Percentiles rank a stretch among this genome's conserved stretches.
phyloP scores from a whole-genome alignment of 805 yeast species.

The Candida nanaspora region DNA sequence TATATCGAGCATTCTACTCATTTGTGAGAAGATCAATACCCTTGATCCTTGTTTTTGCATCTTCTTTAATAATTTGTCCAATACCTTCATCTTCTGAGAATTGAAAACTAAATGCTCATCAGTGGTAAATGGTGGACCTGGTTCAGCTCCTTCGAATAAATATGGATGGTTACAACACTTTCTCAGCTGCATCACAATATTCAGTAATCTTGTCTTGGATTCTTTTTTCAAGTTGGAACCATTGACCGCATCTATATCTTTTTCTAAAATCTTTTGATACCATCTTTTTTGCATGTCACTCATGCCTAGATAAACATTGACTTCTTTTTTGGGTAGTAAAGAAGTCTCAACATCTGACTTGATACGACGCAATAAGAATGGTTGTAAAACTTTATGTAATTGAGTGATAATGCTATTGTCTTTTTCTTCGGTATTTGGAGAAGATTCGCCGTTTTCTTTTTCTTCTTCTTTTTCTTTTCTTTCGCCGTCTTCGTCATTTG shows the following conservation, averaged over 20 bases:
- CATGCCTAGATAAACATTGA: slow-evolving; percentile 69
- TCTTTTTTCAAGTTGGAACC: slow-evolving; percentile 74
- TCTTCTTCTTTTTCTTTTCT: slow-evolving; percentile 26
- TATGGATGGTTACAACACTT: slow-evolving; percentile 86
- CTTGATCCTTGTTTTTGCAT: slow-evolving; percentile 65
- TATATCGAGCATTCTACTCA: slow-evolving; percentile 77
- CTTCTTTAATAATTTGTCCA: slow-evolving; percentile 59
- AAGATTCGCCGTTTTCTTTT: no score
- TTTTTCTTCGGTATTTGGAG: slow-evolving; percentile 5
- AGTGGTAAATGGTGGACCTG: slow-evolving; percentile 83
- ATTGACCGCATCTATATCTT: slow-evolving; percentile 78
- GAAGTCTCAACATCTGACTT: slow-evolving; percentile 80
- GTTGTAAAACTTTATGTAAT: slow-evolving; percentile 67
- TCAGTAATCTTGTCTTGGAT: slow-evolving; percentile 65
- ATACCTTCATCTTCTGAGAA: slow-evolving; percentile 62
- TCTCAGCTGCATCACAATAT: slow-evolving; percentile 79
- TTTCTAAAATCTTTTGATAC: slow-evolving; percentile 71
- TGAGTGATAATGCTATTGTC: slow-evolving; percentile 51
- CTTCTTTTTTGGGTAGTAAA: slow-evolving; percentile 65
- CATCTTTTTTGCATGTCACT: slow-evolving; percentile 72
- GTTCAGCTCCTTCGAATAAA: slow-evolving; percentile 81
- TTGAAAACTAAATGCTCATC: slow-evolving; percentile 76
- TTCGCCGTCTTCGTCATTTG: slow-evolving; percentile 27
- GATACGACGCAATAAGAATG: slow-evolving; percentile 69
- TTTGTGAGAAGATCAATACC: slow-evolving; percentile 73